Percentiles rank a stretch among this genome's conserved stretches.
These are phyloP conservation scores for Albizia julibrissin DNA, from an alignment of 306 rosid species.

Conservation along the genomic window DNA sequence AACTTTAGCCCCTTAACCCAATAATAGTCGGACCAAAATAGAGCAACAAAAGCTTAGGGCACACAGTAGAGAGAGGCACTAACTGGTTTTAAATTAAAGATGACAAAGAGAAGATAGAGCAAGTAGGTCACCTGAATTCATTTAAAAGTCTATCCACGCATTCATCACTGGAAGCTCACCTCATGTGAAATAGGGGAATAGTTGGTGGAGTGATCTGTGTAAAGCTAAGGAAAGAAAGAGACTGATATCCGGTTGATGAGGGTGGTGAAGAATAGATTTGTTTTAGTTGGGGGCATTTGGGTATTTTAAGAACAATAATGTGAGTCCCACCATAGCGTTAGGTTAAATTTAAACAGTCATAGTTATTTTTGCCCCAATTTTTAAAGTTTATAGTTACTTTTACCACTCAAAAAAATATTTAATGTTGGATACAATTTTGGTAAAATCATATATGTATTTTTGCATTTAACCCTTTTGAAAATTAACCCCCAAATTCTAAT, in stretches of 20 bases:
- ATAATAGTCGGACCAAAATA: not conserved
- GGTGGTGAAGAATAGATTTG: not conserved
- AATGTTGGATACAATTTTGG: no score
- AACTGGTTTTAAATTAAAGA: not conserved
- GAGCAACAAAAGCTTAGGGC: not conserved
- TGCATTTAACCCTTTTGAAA: no score
- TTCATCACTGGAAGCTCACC: constrained; percentile 9
- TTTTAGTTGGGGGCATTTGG: no score
- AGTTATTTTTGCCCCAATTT: no score
- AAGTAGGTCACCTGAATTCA: constrained; percentile 30
- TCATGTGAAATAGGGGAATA: not conserved
- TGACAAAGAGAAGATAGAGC: constrained; percentile 2
- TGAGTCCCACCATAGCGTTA: no score
- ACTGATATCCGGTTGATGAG: constrained; percentile 24
- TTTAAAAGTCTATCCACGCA: constrained; percentile 10
- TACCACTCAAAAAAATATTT: no score
- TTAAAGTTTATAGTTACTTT: no score
- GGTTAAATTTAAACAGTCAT: no score
- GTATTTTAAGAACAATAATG: no score
- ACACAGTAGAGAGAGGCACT: not conserved
- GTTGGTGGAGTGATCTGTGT: not conserved
- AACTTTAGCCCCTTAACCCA: not conserved
- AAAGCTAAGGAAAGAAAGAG: constrained; percentile 34
- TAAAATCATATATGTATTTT: no score
- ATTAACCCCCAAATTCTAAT: no score